Evolutionary conservation across 1,284 basidiomycete species (phyloP), one percentile per base, ranked within the genome.

Genomic region (Trametes polyzona): DNA sequence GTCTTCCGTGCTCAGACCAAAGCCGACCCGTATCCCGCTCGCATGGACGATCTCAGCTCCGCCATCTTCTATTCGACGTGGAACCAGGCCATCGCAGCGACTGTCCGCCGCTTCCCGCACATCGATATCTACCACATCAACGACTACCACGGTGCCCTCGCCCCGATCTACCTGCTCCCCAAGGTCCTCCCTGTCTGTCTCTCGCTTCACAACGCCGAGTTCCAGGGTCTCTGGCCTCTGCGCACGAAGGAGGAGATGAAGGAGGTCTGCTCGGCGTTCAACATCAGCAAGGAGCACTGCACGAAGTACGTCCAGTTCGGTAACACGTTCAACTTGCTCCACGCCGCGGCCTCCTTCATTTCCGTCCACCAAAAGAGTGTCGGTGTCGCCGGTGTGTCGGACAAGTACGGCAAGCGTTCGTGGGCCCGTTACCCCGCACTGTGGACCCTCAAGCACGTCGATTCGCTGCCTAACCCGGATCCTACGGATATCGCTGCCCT

Each of bases 191-290:
- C 94, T 0, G 83, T 88, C 65, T 96, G 94, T 75, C 78, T 96
- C 32, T 96, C 94, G n/a, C 81, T 96, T 21, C 94, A 96, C 79
- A 96, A 96, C 65, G 94, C 94, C 70, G 93, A 96, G 73, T 96
- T 96, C 82, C 94, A 96, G 71, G 94, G 94, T 76, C 82, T 96
- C 23, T 96, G 93, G 94, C 93, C 94, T 11, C 82, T 96, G 27
- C 87, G 94, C 51, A 96, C 93, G 39, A 96, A 96, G 78, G 94
- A 96, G 70, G 94, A 96, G 73, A 95, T 95, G 92, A 96, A 95
- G 78, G 94, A 96, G 72, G 94, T 96, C 44, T 96, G 94, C 71
- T 95, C 93, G 3, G 94, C 94, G 10, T 96, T 96, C 83, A 96
- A 96, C 74, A 92, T 96, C 70, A 91, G 90, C 78, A 96, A 96